Conservation (phyloP, 345 rosid genomes). For the Salix caprea region DNA sequence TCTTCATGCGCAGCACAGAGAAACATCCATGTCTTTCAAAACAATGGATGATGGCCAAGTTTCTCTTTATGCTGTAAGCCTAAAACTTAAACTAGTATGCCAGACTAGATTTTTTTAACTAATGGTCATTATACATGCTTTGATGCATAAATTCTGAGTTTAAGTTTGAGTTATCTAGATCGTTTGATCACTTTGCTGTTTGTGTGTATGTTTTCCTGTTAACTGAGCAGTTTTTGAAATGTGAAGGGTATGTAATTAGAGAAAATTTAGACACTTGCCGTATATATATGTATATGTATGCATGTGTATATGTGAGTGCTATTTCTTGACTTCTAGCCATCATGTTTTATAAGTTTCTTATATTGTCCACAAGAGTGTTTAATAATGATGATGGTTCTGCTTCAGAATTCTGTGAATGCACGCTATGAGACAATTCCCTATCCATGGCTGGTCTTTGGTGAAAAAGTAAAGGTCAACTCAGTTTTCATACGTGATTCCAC, state of each 20-base stretch:
- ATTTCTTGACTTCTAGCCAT: not conserved
- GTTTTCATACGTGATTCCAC: slow-evolving; percentile 96
- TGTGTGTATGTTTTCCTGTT: not conserved
- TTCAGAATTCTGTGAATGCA: slow-evolving; percentile 95
- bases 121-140: not conserved
- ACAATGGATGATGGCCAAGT: slow-evolving; percentile 98
- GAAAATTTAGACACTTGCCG: not conserved
- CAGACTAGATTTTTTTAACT: not conserved
- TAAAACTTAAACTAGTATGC: not conserved
- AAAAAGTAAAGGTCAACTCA: slow-evolving; percentile 85
- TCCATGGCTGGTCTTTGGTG: slow-evolving; percentile 98
- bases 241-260: not conserved
- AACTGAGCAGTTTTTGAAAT: not conserved
- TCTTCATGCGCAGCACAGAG: slow-evolving; percentile 64
- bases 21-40: slow-evolving; percentile 91
- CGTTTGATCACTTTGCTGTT: not conserved
- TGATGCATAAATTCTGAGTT: not conserved
- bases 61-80: slow-evolving; percentile 71
- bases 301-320: not conserved
- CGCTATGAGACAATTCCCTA: slow-evolving; percentile 78
- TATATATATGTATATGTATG: not conserved
- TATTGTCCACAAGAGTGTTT: not conserved
- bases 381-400: slow-evolving; percentile 15
- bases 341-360: not conserved
- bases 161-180: not conserved